Conservation (phyloP, 2,329 filamentous ascomycete genomes). For the Diaporthe sp. region DNA sequence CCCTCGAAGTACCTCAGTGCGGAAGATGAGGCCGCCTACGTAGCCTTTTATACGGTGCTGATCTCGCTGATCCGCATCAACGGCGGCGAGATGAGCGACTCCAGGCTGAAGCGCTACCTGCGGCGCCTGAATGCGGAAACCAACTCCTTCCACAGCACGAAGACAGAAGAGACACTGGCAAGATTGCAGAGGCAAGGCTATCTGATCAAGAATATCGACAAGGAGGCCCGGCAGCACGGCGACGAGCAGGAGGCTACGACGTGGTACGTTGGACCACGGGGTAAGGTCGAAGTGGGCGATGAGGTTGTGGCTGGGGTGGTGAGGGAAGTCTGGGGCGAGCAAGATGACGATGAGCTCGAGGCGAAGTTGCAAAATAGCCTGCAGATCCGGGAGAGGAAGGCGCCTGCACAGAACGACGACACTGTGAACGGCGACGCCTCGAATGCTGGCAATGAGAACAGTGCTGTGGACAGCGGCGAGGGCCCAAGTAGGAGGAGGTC, state of each 20-base stretch:
- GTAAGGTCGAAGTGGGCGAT: constrained; percentile 86
- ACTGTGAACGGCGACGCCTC: constrained; percentile 42
- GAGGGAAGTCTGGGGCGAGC: constrained; percentile 68
- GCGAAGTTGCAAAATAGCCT: constrained; percentile 73
- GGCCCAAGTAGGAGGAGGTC: constrained; percentile 31
- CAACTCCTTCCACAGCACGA: constrained; percentile 78
- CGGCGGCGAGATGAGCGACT: constrained; percentile 80
- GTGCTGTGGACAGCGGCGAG: constrained; percentile 26
- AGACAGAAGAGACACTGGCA: constrained; percentile 81
- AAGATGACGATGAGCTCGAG: constrained; percentile 64
- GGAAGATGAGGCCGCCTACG: constrained; percentile 82
- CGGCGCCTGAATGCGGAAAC: constrained; percentile 80
- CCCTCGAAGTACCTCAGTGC: constrained; percentile 76
- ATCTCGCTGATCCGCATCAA: constrained; percentile 83
- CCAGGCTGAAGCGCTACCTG: constrained; percentile 83
- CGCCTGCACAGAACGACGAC: constrained; percentile 37
- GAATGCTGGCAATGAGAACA: background rate
- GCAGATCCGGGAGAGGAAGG: constrained; percentile 58
- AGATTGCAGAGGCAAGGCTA: constrained; percentile 88
- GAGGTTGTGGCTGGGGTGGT: constrained; percentile 81
- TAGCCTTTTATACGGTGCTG: constrained; percentile 84
- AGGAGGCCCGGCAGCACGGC: constrained; percentile 60
- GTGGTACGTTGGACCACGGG: constrained; percentile 87
- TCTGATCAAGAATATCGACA: constrained; percentile 80
- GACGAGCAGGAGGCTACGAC: constrained; percentile 80